Percentiles rank a stretch among this genome's conserved stretches.
Conservation (phyloP, 345 rosid genomes). For the Gynandropsis gynandra region DNA sequence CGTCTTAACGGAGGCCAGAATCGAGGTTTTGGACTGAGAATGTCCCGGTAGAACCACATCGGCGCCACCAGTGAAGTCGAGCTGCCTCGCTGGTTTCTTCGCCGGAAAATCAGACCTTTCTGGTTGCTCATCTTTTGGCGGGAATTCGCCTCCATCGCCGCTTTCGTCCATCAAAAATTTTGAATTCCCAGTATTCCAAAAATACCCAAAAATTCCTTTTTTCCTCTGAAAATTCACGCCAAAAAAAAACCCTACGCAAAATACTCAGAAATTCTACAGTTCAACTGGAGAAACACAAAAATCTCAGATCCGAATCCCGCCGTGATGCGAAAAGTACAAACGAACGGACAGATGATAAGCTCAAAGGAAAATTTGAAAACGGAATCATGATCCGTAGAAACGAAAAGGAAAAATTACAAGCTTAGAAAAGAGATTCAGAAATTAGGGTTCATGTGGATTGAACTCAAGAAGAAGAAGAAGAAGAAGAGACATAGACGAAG, state of each 20-base stretch:
- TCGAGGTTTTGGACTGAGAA: conserved; percentile 30
- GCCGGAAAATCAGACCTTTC: conserved; percentile 30
- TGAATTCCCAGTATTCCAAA: conserved; percentile 9
- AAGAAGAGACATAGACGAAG: conserved; percentile 15
- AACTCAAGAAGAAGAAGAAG: conserved; percentile 12
- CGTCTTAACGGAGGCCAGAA: not conserved
- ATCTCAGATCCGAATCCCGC: conserved; percentile 35
- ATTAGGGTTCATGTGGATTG: conserved; percentile 19
- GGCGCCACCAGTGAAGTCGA: conserved; percentile 61
- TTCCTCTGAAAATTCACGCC: not conserved
- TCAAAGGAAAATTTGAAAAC: conserved; percentile 16
- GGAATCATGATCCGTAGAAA: conserved; percentile 9
- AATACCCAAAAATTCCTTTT: conserved; percentile 15
- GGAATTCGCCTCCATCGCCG: conserved; percentile 51
- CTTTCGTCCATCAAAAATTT: conserved; percentile 53
- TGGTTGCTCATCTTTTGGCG: conserved; percentile 44
- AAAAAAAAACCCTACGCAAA: conserved; percentile 12
- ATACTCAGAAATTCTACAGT: conserved; percentile 18
- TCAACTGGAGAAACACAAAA: conserved; percentile 19
- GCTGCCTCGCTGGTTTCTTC: conserved; percentile 80
- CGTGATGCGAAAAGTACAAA: conserved; percentile 17
- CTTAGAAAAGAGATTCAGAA: not conserved
- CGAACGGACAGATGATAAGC: conserved; percentile 28
- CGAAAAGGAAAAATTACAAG: not conserved
- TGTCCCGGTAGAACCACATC: conserved; percentile 41